Evolutionary conservation across 768 basidiomycete genomes (phyloP).

Genomic region (Tulasnella calospora): DNA sequence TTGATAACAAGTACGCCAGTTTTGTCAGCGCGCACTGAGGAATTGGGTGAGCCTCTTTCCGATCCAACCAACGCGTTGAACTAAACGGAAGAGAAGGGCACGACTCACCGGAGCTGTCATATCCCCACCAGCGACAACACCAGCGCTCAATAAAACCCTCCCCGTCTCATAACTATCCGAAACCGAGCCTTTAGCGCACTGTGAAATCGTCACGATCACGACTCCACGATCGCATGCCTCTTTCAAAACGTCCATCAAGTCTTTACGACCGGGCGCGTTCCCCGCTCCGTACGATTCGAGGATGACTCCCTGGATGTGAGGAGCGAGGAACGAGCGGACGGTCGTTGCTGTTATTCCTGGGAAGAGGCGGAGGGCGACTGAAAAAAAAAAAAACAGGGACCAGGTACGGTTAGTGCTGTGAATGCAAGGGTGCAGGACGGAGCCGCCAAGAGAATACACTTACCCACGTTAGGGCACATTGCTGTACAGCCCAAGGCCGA

Average conservation of each 20-base stretch:
- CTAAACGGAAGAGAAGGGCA: neutral
- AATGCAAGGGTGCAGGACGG: too few species aligned
- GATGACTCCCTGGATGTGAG: constrained; percentile 74
- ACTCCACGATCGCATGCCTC: constrained; percentile 79
- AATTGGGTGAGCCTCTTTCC: neutral
- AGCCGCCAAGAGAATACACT: constrained; percentile 31
- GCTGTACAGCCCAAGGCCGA: constrained; percentile 41
- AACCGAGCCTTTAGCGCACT: constrained; percentile 83
- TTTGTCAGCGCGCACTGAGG: constrained; percentile 82
- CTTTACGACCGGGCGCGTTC: constrained; percentile 79
- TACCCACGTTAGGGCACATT: constrained; percentile 78
- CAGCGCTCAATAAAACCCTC: constrained; percentile 59
- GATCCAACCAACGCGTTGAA: neutral
- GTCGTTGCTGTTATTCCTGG: constrained; percentile 78
- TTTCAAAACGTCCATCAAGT: constrained; percentile 68
- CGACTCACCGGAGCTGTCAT: constrained; percentile 87
- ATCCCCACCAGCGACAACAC: constrained; percentile 79
- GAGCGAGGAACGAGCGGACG: constrained; percentile 66
- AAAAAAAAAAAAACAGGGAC: too few species aligned
- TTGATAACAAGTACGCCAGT: constrained; percentile 83
- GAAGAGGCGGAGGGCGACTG: constrained; percentile 80
- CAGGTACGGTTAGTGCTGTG: neutral
- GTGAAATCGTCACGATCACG: constrained; percentile 86
- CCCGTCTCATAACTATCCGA: constrained; percentile 81
- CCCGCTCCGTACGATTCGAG: constrained; percentile 91